Percentiles rank a stretch among this genome's conserved stretches.
phyloP scores from a whole-genome alignment of 164 flowering plant species.

The Magnolia sinica region DNA sequence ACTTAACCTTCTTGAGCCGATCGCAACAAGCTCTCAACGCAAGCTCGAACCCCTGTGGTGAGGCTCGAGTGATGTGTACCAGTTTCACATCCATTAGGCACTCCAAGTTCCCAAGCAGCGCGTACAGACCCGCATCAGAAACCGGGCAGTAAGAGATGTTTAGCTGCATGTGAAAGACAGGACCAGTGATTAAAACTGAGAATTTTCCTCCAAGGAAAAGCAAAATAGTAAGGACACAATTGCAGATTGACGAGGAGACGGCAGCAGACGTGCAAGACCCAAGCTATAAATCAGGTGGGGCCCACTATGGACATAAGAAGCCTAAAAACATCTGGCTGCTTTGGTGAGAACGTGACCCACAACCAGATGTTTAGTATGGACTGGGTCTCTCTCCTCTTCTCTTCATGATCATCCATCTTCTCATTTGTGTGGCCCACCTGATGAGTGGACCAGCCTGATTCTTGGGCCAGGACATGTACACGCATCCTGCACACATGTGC shows the following conservation, averaged over 20 bases:
- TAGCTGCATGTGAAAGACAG: slow-evolving; percentile 36
- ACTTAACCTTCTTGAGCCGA: slow-evolving; percentile 64
- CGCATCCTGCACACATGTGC: too few relatives aligned
- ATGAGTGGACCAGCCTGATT: too few relatives aligned
- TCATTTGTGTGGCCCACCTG: too few relatives aligned
- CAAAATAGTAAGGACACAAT: not conserved
- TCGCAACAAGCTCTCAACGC: slow-evolving; percentile 49
- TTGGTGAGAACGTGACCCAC: too few relatives aligned
- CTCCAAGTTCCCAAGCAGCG: slow-evolving; percentile 53
- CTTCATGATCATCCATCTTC: not conserved
- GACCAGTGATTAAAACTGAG: not conserved
- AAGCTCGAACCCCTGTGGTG: slow-evolving; percentile 54
- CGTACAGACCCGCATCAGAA: slow-evolving; percentile 47
- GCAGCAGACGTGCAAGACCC: not conserved
- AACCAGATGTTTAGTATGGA: too few relatives aligned
- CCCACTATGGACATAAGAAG: too few relatives aligned
- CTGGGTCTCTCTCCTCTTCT: too few relatives aligned
- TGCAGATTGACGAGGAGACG: not conserved
- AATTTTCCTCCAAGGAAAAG: not conserved
- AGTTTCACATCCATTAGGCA: slow-evolving; percentile 69
- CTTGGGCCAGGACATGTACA: too few relatives aligned
- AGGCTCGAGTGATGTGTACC: slow-evolving; percentile 44
- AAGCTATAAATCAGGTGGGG: too few relatives aligned
- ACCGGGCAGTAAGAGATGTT: slow-evolving; percentile 53
- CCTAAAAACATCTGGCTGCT: too few relatives aligned